phyloP scores from a whole-genome alignment of 441 rosid genomes.

The Euphorbia celastroides region DNA sequence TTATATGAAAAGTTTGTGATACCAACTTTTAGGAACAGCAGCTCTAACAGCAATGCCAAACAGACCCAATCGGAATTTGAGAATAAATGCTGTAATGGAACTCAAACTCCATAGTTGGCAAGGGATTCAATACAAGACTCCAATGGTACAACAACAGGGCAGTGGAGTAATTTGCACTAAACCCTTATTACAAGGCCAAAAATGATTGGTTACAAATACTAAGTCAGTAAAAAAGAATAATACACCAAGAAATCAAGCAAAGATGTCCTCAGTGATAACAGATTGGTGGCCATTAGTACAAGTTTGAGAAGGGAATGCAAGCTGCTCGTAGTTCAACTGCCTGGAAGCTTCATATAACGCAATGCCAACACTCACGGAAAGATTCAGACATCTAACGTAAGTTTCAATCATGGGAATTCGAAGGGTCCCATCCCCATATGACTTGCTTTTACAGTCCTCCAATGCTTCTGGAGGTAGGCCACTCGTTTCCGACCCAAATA shows the following conservation, averaged over 20 bases:
- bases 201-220: neutral
- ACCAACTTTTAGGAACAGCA: too few species aligned
- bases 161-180: neutral
- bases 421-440: conserved; percentile 65
- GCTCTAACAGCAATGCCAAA: too few species aligned
- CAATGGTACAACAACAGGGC: too few species aligned
- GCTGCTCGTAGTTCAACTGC: conserved; percentile 77
- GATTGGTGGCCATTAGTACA: conserved; percentile 27
- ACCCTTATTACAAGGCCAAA: neutral
- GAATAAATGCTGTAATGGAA: too few species aligned
- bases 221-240: neutral
- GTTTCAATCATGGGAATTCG: conserved; percentile 94
- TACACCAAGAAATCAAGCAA: conserved; percentile 40
- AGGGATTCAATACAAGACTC: too few species aligned
- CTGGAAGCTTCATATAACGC: conserved; percentile 89
- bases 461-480: conserved; percentile 80
- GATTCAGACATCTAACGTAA: conserved; percentile 83
- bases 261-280: conserved; percentile 54
- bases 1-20: too few species aligned
- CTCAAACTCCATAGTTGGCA: too few species aligned
- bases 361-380: conserved; percentile 86
- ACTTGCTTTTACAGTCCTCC: conserved; percentile 52
- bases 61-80: too few species aligned
- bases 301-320: conserved; percentile 36
- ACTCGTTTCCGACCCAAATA: conserved; percentile 84